Conservation (phyloP, 352 stramenopile genomes). For the Phytophthora vignae region DNA sequence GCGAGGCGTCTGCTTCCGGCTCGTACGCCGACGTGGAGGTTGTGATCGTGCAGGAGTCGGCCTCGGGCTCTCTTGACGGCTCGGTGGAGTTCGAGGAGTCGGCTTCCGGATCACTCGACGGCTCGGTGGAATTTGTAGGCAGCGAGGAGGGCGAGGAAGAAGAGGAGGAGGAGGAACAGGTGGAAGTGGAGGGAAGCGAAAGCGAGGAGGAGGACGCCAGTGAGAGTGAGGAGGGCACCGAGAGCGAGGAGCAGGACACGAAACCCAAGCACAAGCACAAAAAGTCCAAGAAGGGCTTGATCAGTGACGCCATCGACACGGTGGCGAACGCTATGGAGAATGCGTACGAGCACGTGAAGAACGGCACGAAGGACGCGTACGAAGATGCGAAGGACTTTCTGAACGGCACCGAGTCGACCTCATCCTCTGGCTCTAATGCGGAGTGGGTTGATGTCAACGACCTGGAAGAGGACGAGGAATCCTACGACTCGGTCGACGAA, state of each 20-base stretch:
- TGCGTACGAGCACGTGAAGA: conserved; percentile 31
- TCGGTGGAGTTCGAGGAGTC: conserved; percentile 29
- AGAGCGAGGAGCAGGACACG: conserved; percentile 22
- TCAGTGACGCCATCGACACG: conserved; percentile 17
- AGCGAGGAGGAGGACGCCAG: conserved; percentile 22
- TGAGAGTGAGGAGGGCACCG: too few species aligned
- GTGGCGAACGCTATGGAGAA: conserved; percentile 37
- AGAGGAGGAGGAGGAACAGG: conserved; percentile 8
- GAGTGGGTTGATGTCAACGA: conserved; percentile 40
- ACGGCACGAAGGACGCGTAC: conserved; percentile 26
- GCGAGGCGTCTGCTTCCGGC: conserved; percentile 10
- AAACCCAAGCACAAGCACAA: conserved; percentile 32
- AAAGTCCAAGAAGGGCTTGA: neutral
- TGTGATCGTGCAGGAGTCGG: conserved; percentile 26
- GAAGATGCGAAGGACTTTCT: conserved; percentile 35
- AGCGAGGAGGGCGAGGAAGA: conserved; percentile 26
- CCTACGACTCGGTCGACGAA: conserved; percentile 29
- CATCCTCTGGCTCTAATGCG: conserved; percentile 27
- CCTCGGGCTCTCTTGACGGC: conserved; percentile 28
- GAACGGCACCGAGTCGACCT: conserved; percentile 34
- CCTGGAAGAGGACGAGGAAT: conserved; percentile 37
- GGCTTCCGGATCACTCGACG: conserved; percentile 30
- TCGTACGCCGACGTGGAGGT: conserved; percentile 30
- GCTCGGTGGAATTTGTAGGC: conserved; percentile 35
- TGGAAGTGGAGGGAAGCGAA: conserved; percentile 19